These are phyloP conservation scores for Diaporthe citriasiana DNA, from an alignment of 2,329 filamentous ascomycete genomes.

Conservation along the genomic window DNA sequence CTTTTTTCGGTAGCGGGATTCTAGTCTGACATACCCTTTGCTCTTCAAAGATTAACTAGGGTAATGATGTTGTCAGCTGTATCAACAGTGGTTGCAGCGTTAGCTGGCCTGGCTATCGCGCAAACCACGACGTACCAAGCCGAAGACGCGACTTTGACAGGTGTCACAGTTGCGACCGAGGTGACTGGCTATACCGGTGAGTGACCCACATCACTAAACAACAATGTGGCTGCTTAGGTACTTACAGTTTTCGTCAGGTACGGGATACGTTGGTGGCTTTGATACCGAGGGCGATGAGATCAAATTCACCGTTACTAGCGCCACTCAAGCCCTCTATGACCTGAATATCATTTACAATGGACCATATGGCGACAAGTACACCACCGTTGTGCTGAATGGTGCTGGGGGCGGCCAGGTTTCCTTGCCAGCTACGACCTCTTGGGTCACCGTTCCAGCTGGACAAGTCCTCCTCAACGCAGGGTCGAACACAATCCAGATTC, in stretches of 20 bases:
- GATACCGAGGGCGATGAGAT: conserved; percentile 58
- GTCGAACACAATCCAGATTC: conserved; percentile 5
- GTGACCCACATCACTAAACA: neutral
- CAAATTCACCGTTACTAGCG: conserved; percentile 57
- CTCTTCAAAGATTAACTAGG: neutral
- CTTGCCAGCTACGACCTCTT: conserved; percentile 21
- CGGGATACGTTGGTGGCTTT: conserved; percentile 63
- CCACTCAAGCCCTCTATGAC: conserved; percentile 57
- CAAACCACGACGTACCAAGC: conserved; percentile 14
- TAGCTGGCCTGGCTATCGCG: conserved; percentile 5
- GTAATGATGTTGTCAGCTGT: neutral
- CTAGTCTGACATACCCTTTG: neutral
- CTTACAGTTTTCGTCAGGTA: conserved; percentile 49
- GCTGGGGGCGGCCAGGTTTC: conserved; percentile 16
- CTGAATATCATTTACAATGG: conserved; percentile 50
- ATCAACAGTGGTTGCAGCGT: conserved; percentile 18
- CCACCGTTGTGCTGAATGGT: conserved; percentile 16
- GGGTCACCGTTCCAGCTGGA: conserved; percentile 11
- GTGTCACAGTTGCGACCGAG: conserved; percentile 13
- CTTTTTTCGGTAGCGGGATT: conserved; percentile 23
- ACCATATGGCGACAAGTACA: conserved; percentile 2
- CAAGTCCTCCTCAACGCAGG: conserved; percentile 14
- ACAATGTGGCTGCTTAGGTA: neutral
- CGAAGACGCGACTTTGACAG: conserved; percentile 13
- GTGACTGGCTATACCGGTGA: conserved; percentile 1